Conservation (phyloP, 148 eudicot species). For the Talinum fruticosum region DNA sequence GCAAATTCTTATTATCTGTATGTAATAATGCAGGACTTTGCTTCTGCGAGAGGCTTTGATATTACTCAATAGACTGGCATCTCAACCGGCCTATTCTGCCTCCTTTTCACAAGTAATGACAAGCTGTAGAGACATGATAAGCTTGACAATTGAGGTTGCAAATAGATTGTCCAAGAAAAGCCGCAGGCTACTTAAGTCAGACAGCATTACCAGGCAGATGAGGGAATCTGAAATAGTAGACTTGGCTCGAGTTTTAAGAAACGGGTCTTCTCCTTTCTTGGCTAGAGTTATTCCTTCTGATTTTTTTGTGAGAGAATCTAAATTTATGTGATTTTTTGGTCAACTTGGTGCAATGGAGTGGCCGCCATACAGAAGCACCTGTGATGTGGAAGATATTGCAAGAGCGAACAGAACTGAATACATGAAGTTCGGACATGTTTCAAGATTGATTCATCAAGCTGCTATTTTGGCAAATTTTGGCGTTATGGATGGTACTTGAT, state of each 20-base stretch:
- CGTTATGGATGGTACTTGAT: not conserved
- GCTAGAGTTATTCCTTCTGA: conserved; percentile 32
- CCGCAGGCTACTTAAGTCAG: conserved; percentile 41
- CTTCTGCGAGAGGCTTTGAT: conserved; percentile 77
- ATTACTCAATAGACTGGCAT: conserved; percentile 74
- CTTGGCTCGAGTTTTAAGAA: conserved; percentile 65
- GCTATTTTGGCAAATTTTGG: conserved; percentile 6
- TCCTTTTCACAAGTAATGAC: conserved; percentile 58
- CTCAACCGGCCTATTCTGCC: conserved; percentile 62
- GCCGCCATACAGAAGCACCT: not conserved
- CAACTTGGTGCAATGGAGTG: not conserved
- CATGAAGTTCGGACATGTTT: not conserved
- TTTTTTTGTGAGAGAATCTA: not conserved
- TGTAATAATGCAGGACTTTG: conserved; percentile 56
- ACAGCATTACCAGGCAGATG: conserved; percentile 43
- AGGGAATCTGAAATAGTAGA: conserved; percentile 65
- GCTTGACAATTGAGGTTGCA: conserved; percentile 64
- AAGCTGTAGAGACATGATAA: conserved; percentile 50
- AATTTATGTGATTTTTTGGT: not conserved
- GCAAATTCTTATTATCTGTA: not conserved
- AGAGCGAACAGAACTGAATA: not conserved
- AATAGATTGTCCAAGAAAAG: conserved; percentile 52
- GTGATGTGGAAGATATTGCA: not conserved
- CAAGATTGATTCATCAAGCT: not conserved
- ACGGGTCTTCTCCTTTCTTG: conserved; percentile 53